Evolutionary conservation across 768 basidiomycete species (phyloP).

Genomic region (Phanerodontia chrysosporium): DNA sequence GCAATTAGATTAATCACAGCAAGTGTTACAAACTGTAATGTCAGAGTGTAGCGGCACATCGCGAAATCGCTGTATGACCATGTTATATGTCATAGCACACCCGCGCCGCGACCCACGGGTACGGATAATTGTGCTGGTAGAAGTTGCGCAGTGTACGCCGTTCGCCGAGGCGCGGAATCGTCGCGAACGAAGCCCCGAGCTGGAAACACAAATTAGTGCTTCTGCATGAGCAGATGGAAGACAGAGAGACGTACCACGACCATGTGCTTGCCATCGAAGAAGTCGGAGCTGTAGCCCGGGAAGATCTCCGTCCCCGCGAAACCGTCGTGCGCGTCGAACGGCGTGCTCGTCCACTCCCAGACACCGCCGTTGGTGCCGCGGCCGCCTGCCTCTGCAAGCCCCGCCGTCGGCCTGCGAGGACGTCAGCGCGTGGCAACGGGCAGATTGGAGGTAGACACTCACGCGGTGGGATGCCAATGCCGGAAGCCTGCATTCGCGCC

Average conservation of each 20-base stretch:
- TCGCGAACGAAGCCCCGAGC: slow-evolving; percentile 86
- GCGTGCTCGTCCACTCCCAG: slow-evolving; percentile 91
- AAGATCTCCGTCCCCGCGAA: slow-evolving; percentile 73
- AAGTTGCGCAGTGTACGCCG: slow-evolving; percentile 79
- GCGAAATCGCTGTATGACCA: too few relatives aligned
- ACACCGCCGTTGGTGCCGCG: slow-evolving; percentile 84
- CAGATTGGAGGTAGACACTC: slow-evolving; percentile 28
- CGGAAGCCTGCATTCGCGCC: slow-evolving; percentile 77
- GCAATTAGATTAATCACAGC: too few relatives aligned
- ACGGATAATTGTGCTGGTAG: slow-evolving; percentile 86
- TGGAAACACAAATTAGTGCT: slow-evolving; percentile 23
- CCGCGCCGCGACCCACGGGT: slow-evolving; percentile 31
- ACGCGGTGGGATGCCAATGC: slow-evolving; percentile 87
- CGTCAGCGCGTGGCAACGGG: too few relatives aligned
- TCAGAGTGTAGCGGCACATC: too few relatives aligned
- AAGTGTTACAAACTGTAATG: too few relatives aligned
- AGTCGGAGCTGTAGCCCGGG: slow-evolving; percentile 84
- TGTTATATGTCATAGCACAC: slow-evolving; percentile 19
- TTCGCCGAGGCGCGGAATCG: slow-evolving; percentile 70
- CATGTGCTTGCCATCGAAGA: slow-evolving; percentile 82
- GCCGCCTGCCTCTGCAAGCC: slow-evolving; percentile 39
- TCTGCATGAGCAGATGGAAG: neutral
- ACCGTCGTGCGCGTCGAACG: slow-evolving; percentile 61
- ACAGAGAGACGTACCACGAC: slow-evolving; percentile 54
- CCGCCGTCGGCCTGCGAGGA: slow-evolving; percentile 52